Evolutionary conservation across 2,329 filamentous ascomycete species (phyloP).

Genomic region (Verticillium longisporum): DNA sequence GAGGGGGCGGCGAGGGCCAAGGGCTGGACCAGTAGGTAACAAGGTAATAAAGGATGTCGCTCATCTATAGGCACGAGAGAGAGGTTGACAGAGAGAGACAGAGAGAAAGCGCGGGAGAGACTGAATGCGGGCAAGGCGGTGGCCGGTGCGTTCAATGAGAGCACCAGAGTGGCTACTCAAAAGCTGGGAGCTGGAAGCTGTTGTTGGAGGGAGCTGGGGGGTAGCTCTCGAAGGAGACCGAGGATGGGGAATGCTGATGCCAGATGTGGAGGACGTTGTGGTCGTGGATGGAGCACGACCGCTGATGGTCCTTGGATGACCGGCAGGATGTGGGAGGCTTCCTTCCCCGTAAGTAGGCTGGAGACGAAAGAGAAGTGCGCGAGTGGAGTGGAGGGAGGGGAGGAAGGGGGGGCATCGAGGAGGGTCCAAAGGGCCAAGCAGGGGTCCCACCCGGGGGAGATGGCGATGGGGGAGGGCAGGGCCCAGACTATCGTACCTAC

Average conservation of each 20-base stretch:
- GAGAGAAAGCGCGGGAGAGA: not conserved
- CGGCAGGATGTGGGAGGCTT: not conserved
- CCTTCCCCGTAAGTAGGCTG: no score
- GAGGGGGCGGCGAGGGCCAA: not conserved
- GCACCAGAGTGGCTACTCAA: not conserved
- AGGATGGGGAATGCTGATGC: not conserved
- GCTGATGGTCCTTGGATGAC: not conserved
- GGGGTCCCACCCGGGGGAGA: not conserved
- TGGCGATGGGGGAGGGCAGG: not conserved
- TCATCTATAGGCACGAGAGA: constrained; percentile 2
- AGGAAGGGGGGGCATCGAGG: not conserved
- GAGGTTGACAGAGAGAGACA: not conserved
- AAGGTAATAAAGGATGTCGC: not conserved
- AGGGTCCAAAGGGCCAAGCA: not conserved
- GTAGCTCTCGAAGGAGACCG: not conserved
- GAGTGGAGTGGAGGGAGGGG: not conserved
- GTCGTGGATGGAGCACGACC: not conserved
- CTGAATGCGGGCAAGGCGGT: not conserved
- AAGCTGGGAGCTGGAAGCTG: not conserved
- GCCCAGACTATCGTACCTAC: not conserved
- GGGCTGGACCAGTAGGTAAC: constrained; percentile 10
- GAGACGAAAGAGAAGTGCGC: not conserved
- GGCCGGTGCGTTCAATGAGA: not conserved
- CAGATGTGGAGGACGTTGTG: not conserved
- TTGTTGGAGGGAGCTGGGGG: not conserved